Conservation (phyloP, 129 eudicot species). For the Ambrosia artemisiifolia region DNA sequence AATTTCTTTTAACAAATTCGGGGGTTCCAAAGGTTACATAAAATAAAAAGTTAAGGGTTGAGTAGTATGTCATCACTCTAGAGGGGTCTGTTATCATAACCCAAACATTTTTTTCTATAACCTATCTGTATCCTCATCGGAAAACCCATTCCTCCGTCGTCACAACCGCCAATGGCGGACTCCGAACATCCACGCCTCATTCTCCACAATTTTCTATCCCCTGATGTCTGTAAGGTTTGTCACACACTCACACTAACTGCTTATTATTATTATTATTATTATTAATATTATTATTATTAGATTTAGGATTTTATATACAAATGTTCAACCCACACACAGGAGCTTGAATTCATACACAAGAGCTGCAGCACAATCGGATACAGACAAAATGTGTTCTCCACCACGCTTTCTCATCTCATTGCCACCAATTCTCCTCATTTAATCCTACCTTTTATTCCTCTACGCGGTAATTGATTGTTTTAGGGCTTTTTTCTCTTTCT, state of each 20-base stretch:
- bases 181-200: constrained; percentile 66
- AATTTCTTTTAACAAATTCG: too few relatives aligned
- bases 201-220: constrained; percentile 53
- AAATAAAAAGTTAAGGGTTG: neutral
- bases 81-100: neutral
- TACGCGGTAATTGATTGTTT: constrained; percentile 48
- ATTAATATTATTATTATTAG: neutral
- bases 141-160: constrained; percentile 13
- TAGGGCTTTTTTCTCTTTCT: neutral
- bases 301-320: neutral
- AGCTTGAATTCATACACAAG: constrained; percentile 87
- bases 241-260: neutral
- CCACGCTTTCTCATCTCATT: constrained; percentile 90
- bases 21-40: neutral
- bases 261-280: too few relatives aligned
- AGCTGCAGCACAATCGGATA: constrained; percentile 87
- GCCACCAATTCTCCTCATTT: constrained; percentile 84
- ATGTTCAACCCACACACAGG: too few relatives aligned
- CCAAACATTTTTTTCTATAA: too few relatives aligned
- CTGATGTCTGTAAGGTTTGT: constrained; percentile 55
- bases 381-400: constrained; percentile 81
- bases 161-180: constrained; percentile 23
- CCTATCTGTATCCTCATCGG: neutral
- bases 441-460: constrained; percentile 70
- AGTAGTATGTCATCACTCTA: neutral